phyloP scores from a whole-genome alignment of 73 alveolate genomes.

The Symbiodinium natans region DNA sequence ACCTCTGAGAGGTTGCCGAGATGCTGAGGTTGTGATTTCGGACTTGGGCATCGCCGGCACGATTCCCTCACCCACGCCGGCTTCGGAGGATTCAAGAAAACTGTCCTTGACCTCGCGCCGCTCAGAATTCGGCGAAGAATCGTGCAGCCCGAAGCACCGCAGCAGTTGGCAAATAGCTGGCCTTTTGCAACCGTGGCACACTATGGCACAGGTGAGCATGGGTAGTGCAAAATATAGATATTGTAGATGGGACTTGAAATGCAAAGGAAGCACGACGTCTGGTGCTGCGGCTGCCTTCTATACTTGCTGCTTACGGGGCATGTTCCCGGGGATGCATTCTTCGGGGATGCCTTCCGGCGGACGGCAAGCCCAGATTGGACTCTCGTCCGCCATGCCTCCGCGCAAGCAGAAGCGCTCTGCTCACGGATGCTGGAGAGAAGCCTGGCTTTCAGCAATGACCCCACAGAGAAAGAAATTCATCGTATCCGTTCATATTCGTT shows the following conservation, averaged over 20 bases:
- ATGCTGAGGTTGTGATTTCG: conserved; percentile 18
- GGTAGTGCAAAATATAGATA: no score
- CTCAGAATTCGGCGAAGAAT: no score
- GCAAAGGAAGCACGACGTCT: conserved; percentile 64
- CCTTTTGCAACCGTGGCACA: no score
- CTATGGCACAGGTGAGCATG: no score
- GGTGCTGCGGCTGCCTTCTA: conserved; percentile 74
- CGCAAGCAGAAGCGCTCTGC: conserved; percentile 78
- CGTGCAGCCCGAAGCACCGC: neutral
- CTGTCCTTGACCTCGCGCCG: neutral
- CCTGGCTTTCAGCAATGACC: neutral
- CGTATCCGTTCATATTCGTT: neutral
- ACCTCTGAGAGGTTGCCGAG: neutral
- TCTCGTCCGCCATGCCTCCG: conserved; percentile 62
- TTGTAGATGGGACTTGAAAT: neutral
- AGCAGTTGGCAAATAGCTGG: neutral
- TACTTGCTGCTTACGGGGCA: conserved; percentile 40
- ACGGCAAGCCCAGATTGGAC: conserved; percentile 37
- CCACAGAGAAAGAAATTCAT: no score
- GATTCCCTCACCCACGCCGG: neutral
- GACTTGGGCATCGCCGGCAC: conserved; percentile 57
- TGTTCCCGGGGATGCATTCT: neutral
- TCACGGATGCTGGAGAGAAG: conserved; percentile 73
- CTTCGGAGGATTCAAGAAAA: neutral
- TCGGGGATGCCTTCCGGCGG: neutral